Evolutionary conservation across 2,329 filamentous ascomycete genomes (phyloP).

Genomic region (Simplicillium sp.): DNA sequence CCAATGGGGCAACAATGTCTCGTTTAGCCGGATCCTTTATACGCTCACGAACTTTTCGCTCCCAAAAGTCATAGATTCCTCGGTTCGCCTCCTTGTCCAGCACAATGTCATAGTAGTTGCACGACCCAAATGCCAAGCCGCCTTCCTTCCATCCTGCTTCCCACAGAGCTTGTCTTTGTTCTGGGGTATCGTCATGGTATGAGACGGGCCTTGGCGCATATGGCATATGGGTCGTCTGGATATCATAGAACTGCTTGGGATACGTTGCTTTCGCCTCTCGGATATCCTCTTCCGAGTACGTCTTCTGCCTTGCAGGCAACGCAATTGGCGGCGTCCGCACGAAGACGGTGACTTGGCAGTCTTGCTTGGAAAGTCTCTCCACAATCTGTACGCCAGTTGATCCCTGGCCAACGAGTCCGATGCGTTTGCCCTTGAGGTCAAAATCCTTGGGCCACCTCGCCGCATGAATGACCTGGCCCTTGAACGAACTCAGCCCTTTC

Average conservation of each 20-base stretch:
- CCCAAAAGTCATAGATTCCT: constrained; percentile 7
- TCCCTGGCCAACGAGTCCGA: constrained; percentile 21
- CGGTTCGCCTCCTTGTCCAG: constrained; percentile 4
- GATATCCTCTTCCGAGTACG: constrained; percentile 34
- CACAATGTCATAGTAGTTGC: constrained; percentile 22
- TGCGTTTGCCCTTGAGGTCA: constrained; percentile 13
- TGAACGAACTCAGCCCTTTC: constrained; percentile 20
- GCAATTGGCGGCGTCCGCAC: constrained; percentile 49
- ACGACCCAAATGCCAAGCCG: constrained; percentile 36
- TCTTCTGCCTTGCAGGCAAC: constrained; percentile 45
- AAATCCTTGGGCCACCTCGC: constrained; percentile 15
- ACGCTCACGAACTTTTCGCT: not conserved
- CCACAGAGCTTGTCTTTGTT: constrained; percentile 32
- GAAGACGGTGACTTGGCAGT: constrained; percentile 32
- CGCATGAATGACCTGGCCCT: constrained; percentile 17
- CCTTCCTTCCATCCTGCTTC: constrained; percentile 34
- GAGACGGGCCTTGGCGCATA: not conserved
- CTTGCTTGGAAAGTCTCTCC: constrained; percentile 22
- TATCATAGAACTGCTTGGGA: constrained; percentile 25
- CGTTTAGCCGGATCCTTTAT: constrained; percentile 6
- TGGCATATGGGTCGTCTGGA: constrained; percentile 1
- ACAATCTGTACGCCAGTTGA: constrained; percentile 20
- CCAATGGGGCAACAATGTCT: constrained; percentile 5
- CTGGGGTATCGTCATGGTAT: constrained; percentile 15
- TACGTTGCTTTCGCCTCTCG: constrained; percentile 25